These are phyloP conservation scores for Thalassiosira hispida DNA, from an alignment of 352 stramenopile genomes.

Conservation along the genomic window DNA sequence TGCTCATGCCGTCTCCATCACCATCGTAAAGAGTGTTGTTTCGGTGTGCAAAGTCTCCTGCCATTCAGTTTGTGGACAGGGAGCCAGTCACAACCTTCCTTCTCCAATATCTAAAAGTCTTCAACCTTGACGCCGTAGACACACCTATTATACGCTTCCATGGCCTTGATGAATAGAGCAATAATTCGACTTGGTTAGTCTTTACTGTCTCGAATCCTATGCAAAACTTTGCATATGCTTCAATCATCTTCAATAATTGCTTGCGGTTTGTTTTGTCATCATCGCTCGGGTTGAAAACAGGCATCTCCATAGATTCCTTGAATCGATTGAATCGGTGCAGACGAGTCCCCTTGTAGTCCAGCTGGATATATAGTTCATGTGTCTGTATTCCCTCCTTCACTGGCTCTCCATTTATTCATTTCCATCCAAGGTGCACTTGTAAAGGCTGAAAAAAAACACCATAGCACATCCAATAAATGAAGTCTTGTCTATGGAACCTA, in stretches of 20 bases:
- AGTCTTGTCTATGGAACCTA: conserved; percentile 12
- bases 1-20: no score
- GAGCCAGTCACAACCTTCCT: conserved; percentile 10
- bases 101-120: conserved; percentile 24
- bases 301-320: not conserved
- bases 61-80: not conserved
- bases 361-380: conserved; percentile 4
- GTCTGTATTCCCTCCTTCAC: conserved; percentile 9
- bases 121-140: conserved; percentile 10
- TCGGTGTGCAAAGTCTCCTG: conserved; percentile 18
- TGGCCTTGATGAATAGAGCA: conserved; percentile 18
- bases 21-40: conserved; percentile 13
- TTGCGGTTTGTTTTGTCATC: not conserved
- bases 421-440: conserved; percentile 9
- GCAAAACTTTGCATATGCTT: not conserved
- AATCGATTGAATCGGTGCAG: conserved; percentile 16
- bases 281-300: not conserved
- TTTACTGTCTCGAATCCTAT: not conserved
- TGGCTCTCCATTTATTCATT: conserved; percentile 9
- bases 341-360: not conserved
- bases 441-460: conserved; percentile 19
- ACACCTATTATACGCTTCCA: conserved; percentile 15
- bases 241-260: no score
- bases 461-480: conserved; percentile 14
- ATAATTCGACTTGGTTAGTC: conserved; percentile 10